Conservation (phyloP, 129 eudicot genomes). For the Apium graveolens region DNA sequence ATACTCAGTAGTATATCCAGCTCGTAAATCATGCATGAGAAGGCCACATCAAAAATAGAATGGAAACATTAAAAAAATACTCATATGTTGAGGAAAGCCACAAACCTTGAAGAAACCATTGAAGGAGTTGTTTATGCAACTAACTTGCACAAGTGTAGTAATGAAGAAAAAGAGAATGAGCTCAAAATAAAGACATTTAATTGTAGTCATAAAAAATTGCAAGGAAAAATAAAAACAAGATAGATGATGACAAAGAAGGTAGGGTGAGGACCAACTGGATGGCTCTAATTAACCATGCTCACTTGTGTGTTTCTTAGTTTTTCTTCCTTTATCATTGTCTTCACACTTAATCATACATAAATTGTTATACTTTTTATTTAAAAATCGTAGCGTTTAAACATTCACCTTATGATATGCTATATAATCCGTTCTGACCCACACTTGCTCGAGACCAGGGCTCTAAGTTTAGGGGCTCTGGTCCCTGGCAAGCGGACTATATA, state of each 20-base stretch:
- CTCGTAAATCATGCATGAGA: background rate
- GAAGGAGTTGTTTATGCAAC: background rate
- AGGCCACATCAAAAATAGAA: background rate
- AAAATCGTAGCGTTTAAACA: too few species aligned
- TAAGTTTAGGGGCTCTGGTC: too few species aligned
- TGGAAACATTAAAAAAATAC: background rate
- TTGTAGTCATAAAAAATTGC: background rate
- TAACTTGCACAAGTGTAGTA: background rate
- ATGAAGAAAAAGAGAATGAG: slow-evolving; percentile 8
- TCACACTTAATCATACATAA: too few species aligned
- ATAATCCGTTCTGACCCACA: too few species aligned
- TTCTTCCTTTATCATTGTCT: slow-evolving; percentile 21
- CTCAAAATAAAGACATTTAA: slow-evolving; percentile 9
- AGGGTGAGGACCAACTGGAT: slow-evolving; percentile 20
- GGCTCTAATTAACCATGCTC: slow-evolving; percentile 36
- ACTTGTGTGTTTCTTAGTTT: slow-evolving; percentile 34
- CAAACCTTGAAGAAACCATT: slow-evolving; percentile 24
- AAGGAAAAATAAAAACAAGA: background rate
- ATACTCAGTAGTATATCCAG: background rate
- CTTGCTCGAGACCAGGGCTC: too few species aligned
- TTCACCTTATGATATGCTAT: too few species aligned
- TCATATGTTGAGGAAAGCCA: background rate
- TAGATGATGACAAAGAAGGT: slow-evolving; percentile 27
- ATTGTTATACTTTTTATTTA: too few species aligned
- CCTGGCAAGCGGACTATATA: too few species aligned